Evolutionary conservation across 1,284 basidiomycete genomes (phyloP), one percentile per base, ranked within the genome.

Genomic region (Vanrija pseudolonga): DNA sequence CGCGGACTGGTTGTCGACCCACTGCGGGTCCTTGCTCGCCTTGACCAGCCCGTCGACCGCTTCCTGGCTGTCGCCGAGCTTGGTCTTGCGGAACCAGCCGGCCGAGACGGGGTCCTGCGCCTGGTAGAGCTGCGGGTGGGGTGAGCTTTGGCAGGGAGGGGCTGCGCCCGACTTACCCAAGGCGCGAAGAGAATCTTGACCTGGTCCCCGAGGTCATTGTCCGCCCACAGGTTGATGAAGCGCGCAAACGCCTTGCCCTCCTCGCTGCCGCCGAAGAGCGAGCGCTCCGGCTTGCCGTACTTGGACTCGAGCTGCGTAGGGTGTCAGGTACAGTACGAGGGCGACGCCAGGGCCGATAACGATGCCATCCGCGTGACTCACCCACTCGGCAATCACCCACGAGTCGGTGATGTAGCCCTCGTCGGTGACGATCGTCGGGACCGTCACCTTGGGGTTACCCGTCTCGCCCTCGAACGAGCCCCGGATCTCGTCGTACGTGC

Each of bases 401-500:
- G 64, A 66, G 50, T 71, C 69, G 14, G 64, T 68, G n/a, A 66
- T 59, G 19, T 50, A 66, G 32, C 42, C 50, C n/a, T 57, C 64
- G 15, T 55, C 57, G 7, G 24, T 37, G 23, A 63, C 53, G 43
- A 71, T 50, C 5, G 67, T 69, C 3, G 68, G 68, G 18, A 69
- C 67, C 2, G 67, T 64, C n/a, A 69, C 62, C n/a, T 67, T 58
- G 7, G 59, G 45, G 57, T 69, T 68, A 39, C 63, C 63, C 8
- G 62, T 63, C 38, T 55, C 56, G 22, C 60, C 50, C 22, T 59
- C 61, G 19, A 71, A 55, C 19, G 61, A 59, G 9, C 55, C 51
- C 23, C 64, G 58, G 55, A 71, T 69, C 44, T 60, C 51, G 26
- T 46, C 45, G 53, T 66, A 71, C 0, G 62, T 63, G n/a, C 57